Evolutionary conservation across 176 grass and related monocot species (phyloP).

Genomic region (Oryza punctata): DNA sequence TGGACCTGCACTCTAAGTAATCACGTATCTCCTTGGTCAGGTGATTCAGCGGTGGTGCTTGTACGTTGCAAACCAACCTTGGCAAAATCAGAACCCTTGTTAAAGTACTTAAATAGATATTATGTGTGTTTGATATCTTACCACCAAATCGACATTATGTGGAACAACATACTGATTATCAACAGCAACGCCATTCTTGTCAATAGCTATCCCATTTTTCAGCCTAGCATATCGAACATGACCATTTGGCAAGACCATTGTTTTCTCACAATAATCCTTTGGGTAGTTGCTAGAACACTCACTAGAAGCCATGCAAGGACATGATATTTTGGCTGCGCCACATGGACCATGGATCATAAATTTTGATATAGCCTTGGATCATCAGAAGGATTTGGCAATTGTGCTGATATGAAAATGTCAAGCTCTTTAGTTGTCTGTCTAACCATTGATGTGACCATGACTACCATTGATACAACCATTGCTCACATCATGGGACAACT

Average conservation of each 20-base stretch:
- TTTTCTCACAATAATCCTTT: background rate
- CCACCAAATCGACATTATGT: background rate
- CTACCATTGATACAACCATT: no score
- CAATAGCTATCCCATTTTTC: background rate
- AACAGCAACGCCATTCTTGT: background rate
- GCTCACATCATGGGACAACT: no score
- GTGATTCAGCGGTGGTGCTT: background rate
- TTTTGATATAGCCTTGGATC: no score
- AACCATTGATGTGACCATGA: no score
- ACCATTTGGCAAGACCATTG: background rate
- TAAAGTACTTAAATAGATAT: conserved; percentile 22
- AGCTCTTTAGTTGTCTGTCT: no score
- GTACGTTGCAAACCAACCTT: background rate
- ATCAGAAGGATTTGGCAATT: no score
- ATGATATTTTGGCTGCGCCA: no score
- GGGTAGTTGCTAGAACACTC: background rate
- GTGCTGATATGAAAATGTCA: no score
- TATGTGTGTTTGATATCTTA: background rate
- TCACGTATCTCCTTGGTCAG: background rate
- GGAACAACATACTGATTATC: background rate
- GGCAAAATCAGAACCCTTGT: conserved; percentile 6
- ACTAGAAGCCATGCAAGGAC: no score
- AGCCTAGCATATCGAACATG: background rate
- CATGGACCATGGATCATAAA: no score
- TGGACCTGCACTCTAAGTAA: background rate